phyloP scores from a whole-genome alignment of 2,329 filamentous ascomycete species.

The Pyrenophora tritici-repentis region DNA sequence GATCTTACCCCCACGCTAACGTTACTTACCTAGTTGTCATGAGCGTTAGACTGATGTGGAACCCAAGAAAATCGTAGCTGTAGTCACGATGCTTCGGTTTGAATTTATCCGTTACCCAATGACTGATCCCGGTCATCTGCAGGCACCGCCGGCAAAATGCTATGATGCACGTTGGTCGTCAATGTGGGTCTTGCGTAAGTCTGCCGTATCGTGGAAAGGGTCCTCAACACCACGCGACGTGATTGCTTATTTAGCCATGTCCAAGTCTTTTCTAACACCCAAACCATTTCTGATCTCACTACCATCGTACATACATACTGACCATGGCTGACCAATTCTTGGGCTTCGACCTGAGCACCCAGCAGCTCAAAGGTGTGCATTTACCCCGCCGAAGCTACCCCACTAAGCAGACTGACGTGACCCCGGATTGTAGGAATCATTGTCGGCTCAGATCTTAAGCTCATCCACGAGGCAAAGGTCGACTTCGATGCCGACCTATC shows the following conservation, averaged over 20 bases:
- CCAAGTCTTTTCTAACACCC: background rate
- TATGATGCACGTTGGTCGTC: slow-evolving; percentile 25
- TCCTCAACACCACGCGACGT: slow-evolving; percentile 25
- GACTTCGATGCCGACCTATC: slow-evolving; percentile 90
- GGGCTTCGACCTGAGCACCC: slow-evolving; percentile 94
- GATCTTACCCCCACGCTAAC: background rate
- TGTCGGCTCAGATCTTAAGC: slow-evolving; percentile 79
- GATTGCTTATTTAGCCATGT: slow-evolving; percentile 19
- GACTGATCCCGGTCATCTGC: slow-evolving; percentile 13
- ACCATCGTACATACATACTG: slow-evolving; percentile 1
- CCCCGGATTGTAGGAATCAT: slow-evolving; percentile 67
- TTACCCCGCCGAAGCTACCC: slow-evolving; percentile 36
- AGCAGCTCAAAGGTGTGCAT: slow-evolving; percentile 83
- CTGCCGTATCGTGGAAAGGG: slow-evolving; percentile 17
- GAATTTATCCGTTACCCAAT: slow-evolving; percentile 38
- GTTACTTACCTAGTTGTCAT: background rate
- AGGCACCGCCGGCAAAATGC: slow-evolving; percentile 42
- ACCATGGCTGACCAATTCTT: slow-evolving; percentile 67
- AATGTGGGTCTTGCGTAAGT: slow-evolving; percentile 23
- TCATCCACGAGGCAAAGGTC: slow-evolving; percentile 84
- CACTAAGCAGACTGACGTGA: slow-evolving; percentile 31
- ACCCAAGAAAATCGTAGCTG: slow-evolving; percentile 3
- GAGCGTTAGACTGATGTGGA: slow-evolving; percentile 8
- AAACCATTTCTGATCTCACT: background rate
- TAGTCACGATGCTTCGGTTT: slow-evolving; percentile 3